Base-by-base conservation (phyloP, 768 basidiomycete species). In the Xerocomellus dryophilus region DNA sequence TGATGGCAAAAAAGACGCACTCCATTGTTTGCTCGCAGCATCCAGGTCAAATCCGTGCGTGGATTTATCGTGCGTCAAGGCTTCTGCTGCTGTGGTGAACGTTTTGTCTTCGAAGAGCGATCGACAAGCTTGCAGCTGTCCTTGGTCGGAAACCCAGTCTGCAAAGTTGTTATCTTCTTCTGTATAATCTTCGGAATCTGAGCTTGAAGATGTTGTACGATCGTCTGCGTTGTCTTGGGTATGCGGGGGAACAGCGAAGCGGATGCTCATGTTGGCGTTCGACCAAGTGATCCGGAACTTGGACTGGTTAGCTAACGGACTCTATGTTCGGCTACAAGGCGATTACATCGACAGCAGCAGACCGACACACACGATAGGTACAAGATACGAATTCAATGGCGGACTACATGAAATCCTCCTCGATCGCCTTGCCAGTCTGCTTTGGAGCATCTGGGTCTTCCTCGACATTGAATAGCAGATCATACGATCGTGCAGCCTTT, bases 401-500 rank as follows among this genome's bases (percentile, higher is more conserved):
- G 40, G 15, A 51, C 79, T 73, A 93, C 88, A 93, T 93, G 67
- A 93, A 93, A 67, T 93, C 91, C 45, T 93, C 90, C 68, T 92
- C 90, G 64, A 91, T 74, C 62, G 90, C 91, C 60, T 81, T 78
- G 12, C 83, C 88, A 3, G 83, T 84, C 70, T 82, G 81, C 59
- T 74, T 73, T 21, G 75, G 76, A 11, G 54, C 74, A 31, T 73
- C 68, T 11, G 83, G 81, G 25, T 84, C 83, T 51, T 79, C 80
- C 42, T 84, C 82, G 3, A 77, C 86, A 23, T 79, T 79, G 73
- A 88, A 91, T 47, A 98, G 73, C 0, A 79, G 75, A 67, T 93
- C 92, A 58, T 98, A 98, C 2, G 88, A 91, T n/a, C 86, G 75
- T 9, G 90, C 85, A 17, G 86, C 86, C 64, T 95, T 96, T 64